phyloP scores from a whole-genome alignment of 2,329 filamentous ascomycete species.

The Microascus cirrosus region DNA sequence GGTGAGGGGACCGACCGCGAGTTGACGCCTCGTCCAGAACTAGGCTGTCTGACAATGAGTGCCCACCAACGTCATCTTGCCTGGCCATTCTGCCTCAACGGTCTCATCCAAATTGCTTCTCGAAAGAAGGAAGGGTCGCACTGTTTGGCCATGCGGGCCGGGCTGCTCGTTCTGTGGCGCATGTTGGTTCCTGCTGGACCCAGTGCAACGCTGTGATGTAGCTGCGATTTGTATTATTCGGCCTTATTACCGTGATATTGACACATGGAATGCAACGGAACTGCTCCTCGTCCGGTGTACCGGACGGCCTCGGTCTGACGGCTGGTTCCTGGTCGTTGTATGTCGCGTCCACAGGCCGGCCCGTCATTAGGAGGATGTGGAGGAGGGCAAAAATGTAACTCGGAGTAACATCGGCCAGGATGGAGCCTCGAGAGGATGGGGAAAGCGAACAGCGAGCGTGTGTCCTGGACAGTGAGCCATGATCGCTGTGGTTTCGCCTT shows the following conservation, averaged over 20 bases:
- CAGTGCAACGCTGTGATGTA: not conserved
- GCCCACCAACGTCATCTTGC: constrained; percentile 5
- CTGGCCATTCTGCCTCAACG: not conserved
- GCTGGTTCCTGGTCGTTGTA: not conserved
- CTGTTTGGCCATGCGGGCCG: not conserved
- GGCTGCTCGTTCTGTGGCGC: not conserved
- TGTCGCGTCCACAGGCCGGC: not conserved
- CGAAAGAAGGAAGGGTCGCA: constrained; percentile 1
- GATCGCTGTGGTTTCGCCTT: not conserved
- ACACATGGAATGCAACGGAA: not conserved
- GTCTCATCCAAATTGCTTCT: constrained; percentile 2
- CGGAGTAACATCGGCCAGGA: not conserved
- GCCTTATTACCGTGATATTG: not conserved
- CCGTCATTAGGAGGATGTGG: not conserved
- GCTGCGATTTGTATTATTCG: not conserved
- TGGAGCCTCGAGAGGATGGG: not conserved
- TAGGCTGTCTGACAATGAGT: not conserved
- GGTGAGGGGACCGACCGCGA: not conserved
- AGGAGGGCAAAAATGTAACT: not conserved
- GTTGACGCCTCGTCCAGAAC: not conserved
- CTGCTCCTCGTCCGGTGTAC: not conserved
- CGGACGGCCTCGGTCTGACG: not conserved
- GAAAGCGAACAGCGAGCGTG: not conserved
- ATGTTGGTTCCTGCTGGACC: not conserved
- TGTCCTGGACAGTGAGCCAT: not conserved